phyloP scores from a whole-genome alignment of 129 eudicot genomes.

The Saposhnikovia divaricata region DNA sequence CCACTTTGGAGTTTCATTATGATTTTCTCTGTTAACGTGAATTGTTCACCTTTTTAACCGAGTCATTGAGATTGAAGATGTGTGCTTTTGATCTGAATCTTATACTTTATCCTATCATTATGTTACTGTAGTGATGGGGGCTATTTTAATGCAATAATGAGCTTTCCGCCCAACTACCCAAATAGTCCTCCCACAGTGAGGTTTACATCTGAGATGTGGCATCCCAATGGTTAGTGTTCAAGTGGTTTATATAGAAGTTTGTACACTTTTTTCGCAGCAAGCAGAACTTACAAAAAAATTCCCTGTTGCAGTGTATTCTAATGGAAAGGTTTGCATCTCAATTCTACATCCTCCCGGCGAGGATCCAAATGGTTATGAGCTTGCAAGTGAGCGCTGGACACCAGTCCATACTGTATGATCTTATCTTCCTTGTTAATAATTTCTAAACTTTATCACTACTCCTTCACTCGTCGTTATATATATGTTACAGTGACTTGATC shows the following conservation, averaged over 20 bases:
- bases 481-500: background rate
- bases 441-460: background rate
- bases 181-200: constrained; percentile 54
- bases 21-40: background rate
- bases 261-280: background rate
- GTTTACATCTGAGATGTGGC: constrained; percentile 65
- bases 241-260: background rate
- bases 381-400: constrained; percentile 62
- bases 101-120: background rate
- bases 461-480: background rate
- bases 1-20: background rate
- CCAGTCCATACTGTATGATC: constrained; percentile 51
- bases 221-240: constrained; percentile 48
- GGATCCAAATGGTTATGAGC: constrained; percentile 56
- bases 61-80: background rate
- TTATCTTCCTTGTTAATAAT: background rate
- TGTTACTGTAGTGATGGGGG: constrained; percentile 50
- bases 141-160: constrained; percentile 56
- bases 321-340: constrained; percentile 62
- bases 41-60: background rate
- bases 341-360: constrained; percentile 63
- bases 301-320: constrained; percentile 34
- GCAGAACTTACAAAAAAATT: background rate
- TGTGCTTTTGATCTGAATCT: background rate
- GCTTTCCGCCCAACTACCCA: constrained; percentile 50